Conservation (phyloP, 305 asterid genomes). For the Plantago coronopus region DNA sequence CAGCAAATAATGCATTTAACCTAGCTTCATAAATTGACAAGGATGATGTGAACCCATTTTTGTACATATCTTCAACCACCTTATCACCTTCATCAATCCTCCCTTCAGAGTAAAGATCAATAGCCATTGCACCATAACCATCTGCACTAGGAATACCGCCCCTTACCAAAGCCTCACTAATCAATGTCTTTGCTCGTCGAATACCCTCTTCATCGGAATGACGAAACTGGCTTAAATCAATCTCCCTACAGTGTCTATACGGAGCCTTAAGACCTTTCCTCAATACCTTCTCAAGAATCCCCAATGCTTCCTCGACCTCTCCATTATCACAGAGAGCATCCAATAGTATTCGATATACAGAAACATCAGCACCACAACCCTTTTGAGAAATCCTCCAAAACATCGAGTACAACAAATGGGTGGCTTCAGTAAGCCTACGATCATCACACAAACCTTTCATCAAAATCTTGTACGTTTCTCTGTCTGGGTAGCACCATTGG, state of each 20-base stretch:
- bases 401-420: conserved; percentile 72
- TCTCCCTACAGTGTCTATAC: conserved; percentile 35
- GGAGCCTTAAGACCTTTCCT: conserved; percentile 71
- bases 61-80: conserved; percentile 55
- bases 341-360: conserved; percentile 59
- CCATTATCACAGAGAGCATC: conserved; percentile 69
- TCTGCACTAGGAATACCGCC: conserved; percentile 66
- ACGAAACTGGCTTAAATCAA: conserved; percentile 41
- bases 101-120: conserved; percentile 65
- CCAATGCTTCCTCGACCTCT: conserved; percentile 51
- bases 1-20: conserved; percentile 43
- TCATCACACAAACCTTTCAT: conserved; percentile 89
- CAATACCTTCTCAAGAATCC: conserved; percentile 51
- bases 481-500: conserved; percentile 66
- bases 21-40: conserved; percentile 59
- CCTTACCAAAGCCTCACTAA: conserved; percentile 60
- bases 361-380: conserved; percentile 74
- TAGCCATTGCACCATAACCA: conserved; percentile 56
- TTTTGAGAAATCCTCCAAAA: conserved; percentile 76
- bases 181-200: conserved; percentile 39
- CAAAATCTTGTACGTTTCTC: conserved; percentile 60
- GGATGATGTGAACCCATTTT: conserved; percentile 51
- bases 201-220: conserved; percentile 31
- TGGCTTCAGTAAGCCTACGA: conserved; percentile 64
- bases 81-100: conserved; percentile 60